Conservation (phyloP, 2,329 filamentous ascomycete genomes). For the Fusarium sp. region DNA sequence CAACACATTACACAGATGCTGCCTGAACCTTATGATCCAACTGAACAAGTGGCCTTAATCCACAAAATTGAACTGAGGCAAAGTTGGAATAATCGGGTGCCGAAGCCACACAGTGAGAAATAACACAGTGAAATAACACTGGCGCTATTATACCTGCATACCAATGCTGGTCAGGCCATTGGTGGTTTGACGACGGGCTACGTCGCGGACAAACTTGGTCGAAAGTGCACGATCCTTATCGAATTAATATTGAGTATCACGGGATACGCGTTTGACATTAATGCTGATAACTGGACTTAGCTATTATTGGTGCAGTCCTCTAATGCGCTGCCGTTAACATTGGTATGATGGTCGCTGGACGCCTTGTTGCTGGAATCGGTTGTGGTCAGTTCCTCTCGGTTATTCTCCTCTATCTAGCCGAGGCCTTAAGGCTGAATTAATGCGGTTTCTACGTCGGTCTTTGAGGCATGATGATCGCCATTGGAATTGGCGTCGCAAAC, state of each 20-base stretch:
- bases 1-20: too few relatives aligned
- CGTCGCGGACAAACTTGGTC: conserved; percentile 46
- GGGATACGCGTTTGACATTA: too few relatives aligned
- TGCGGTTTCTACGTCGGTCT: conserved; percentile 55
- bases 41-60: too few relatives aligned
- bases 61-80: too few relatives aligned
- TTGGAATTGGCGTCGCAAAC: conserved; percentile 31
- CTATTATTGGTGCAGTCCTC: conserved; percentile 52
- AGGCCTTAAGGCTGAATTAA: conserved; percentile 55
- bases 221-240: background rate
- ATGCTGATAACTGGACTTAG: background rate
- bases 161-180: conserved; percentile 48
- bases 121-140: too few relatives aligned
- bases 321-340: conserved; percentile 53
- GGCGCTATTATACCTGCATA: conserved; percentile 41
- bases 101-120: too few relatives aligned
- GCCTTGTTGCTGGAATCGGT: conserved; percentile 55
- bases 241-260: background rate
- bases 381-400: conserved; percentile 48
- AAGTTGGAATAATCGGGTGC: too few relatives aligned
- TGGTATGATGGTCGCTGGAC: conserved; percentile 54
- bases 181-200: conserved; percentile 47
- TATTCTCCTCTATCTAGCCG: conserved; percentile 51
- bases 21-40: too few relatives aligned
- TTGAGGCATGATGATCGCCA: conserved; percentile 44